A percentile compares a stretch with the other conserved stretches of the same genome.
Conservation (phyloP, 768 basidiomycete species). For the Cubamyces sp. region DNA sequence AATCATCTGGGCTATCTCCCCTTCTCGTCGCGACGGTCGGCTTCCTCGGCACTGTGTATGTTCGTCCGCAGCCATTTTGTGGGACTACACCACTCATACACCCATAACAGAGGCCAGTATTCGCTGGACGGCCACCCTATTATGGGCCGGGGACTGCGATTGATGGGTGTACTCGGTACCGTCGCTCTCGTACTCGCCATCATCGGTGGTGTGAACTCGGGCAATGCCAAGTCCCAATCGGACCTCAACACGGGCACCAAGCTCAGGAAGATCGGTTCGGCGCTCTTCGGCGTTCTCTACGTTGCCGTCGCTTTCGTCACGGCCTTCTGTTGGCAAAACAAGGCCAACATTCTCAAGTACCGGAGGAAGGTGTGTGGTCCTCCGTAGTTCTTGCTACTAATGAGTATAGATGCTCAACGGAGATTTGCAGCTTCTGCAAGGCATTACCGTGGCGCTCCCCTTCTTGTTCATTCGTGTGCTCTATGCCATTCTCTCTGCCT, state of each 20-base stretch:
- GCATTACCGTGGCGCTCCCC: slow-evolving; percentile 58
- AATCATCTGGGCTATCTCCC: slow-evolving; percentile 44
- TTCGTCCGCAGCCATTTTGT: neutral
- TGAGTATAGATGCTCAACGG: neutral
- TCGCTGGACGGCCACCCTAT: slow-evolving; percentile 28
- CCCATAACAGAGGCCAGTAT: slow-evolving; percentile 33
- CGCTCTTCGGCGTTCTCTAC: slow-evolving; percentile 42
- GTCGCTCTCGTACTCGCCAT: slow-evolving; percentile 39
- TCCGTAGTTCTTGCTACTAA: too few species aligned
- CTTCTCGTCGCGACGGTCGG: slow-evolving; percentile 43
- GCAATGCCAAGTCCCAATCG: slow-evolving; percentile 23
- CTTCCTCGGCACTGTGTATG: slow-evolving; percentile 40
- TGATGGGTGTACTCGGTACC: slow-evolving; percentile 35
- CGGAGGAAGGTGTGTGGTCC: slow-evolving; percentile 8
- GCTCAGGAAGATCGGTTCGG: slow-evolving; percentile 39
- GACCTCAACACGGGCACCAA: slow-evolving; percentile 29
- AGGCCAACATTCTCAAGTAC: slow-evolving; percentile 9
- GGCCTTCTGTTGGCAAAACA: slow-evolving; percentile 20
- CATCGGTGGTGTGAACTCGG: slow-evolving; percentile 34
- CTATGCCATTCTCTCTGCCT: slow-evolving; percentile 64
- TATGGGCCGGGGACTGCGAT: slow-evolving; percentile 22
- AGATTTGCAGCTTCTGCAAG: slow-evolving; percentile 55
- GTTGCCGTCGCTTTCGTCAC: slow-evolving; percentile 37
- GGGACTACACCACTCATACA: neutral
- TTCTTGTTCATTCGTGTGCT: slow-evolving; percentile 60